These are phyloP conservation scores for Solanum medicagineum DNA, from an alignment of 257 asterid genomes.

Conservation along the genomic window DNA sequence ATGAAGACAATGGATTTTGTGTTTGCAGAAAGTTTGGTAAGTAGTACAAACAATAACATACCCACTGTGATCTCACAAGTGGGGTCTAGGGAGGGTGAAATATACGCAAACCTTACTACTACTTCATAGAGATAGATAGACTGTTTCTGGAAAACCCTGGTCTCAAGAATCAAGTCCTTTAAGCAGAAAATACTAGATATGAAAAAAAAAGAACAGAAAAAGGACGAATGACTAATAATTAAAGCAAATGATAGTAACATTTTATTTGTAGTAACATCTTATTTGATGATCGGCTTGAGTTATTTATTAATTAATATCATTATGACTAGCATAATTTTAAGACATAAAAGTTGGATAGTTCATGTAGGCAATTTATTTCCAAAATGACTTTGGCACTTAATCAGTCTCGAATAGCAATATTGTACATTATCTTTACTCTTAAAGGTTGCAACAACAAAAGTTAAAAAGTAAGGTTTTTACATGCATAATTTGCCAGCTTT, in stretches of 20 bases:
- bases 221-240: too few species aligned
- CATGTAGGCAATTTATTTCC: background rate
- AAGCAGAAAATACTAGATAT: too few species aligned
- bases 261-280: background rate
- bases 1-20: background rate
- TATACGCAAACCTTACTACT: too few species aligned
- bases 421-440: background rate
- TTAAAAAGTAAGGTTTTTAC: background rate
- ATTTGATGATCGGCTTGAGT: background rate
- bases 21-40: background rate
- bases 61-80: too few species aligned
- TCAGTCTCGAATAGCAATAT: background rate
- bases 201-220: too few species aligned
- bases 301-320: too few species aligned
- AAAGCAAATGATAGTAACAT: too few species aligned
- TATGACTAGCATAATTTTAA: background rate
- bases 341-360: background rate
- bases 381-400: background rate
- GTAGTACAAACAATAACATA: too few species aligned
- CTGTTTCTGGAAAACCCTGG: too few species aligned
- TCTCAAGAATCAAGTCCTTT: too few species aligned
- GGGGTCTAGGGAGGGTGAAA: too few species aligned
- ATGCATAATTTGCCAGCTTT: background rate
- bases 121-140: too few species aligned
- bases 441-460: background rate